Evolutionary conservation across 192 early-diverging fungal species (phyloP).

Genomic region (Jimgerdemannia flammicorona): DNA sequence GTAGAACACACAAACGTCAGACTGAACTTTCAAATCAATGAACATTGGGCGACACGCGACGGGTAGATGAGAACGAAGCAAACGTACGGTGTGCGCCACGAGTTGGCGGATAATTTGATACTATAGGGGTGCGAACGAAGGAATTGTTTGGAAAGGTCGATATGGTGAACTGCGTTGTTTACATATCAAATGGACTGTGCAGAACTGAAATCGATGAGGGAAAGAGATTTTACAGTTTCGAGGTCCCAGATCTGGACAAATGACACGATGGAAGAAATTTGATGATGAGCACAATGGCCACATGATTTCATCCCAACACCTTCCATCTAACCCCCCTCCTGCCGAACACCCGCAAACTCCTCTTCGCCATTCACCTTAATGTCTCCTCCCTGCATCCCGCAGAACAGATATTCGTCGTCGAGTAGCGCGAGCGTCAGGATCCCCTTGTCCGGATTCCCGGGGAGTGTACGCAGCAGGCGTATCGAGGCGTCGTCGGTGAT

Average conservation of each 20-base stretch:
- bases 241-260: constrained; percentile 62
- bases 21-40: too few relatives aligned
- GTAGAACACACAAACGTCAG: too few relatives aligned
- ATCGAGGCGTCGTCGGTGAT: constrained; percentile 17
- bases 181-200: too few relatives aligned
- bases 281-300: not conserved
- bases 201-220: too few relatives aligned
- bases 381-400: constrained; percentile 69
- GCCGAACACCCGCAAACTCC: too few relatives aligned
- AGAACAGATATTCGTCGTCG: constrained; percentile 65
- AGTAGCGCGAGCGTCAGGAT: constrained; percentile 62
- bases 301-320: not conserved
- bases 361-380: constrained; percentile 39
- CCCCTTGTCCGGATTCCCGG: constrained; percentile 39
- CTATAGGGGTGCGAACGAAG: constrained; percentile 2
- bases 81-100: constrained; percentile 48
- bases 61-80: not conserved
- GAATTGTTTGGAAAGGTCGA: too few relatives aligned
- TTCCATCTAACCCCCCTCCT: not conserved
- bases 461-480: constrained; percentile 22
- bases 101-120: constrained; percentile 45
- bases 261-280: not conserved
- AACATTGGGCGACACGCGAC: constrained; percentile 19
- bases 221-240: constrained; percentile 44
- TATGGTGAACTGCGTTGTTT: too few relatives aligned